Conservation (phyloP, 1,284 basidiomycete species). For the Xerocomus nothofagi region DNA sequence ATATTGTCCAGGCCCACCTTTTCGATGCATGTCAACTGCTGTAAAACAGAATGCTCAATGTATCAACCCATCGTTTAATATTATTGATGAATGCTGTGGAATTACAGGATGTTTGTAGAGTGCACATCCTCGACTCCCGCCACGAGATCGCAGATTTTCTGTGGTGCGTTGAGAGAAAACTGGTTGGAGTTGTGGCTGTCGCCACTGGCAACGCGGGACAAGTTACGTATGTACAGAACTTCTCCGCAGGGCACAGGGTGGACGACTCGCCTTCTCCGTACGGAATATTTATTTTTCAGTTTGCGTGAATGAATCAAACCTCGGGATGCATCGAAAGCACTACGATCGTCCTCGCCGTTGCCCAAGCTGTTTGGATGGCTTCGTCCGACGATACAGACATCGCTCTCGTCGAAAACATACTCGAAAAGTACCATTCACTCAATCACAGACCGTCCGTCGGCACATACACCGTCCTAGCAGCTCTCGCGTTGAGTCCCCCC, state of each 20-base stretch:
- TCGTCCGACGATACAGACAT: constrained; percentile 11
- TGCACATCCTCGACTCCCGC: not conserved
- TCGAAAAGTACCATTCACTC: constrained; percentile 45
- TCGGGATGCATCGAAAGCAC: no score
- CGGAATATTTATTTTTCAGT: no score
- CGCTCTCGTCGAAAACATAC: constrained; percentile 36
- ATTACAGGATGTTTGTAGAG: not conserved
- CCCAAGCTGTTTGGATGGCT: no score
- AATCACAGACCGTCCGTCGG: constrained; percentile 47
- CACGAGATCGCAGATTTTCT: not conserved
- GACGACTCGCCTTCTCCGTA: no score
- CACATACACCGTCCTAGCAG: constrained; percentile 62
- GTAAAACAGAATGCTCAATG: constrained; percentile 27
- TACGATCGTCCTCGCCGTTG: no score
- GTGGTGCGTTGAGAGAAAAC: no score
- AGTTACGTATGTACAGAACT: constrained; percentile 1
- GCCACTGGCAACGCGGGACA: not conserved
- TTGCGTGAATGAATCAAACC: no score
- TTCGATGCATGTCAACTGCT: constrained; percentile 14
- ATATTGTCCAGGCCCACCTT: constrained; percentile 13
- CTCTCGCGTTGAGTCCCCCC: constrained; percentile 48
- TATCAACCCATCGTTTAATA: constrained; percentile 24
- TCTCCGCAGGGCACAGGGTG: constrained; percentile 5
- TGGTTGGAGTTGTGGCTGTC: constrained; percentile 5
- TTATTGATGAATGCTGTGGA: constrained; percentile 20